These are phyloP conservation scores for Microsporum ferrugineum DNA, from an alignment of 2,329 filamentous ascomycete genomes.

Conservation along the genomic window DNA sequence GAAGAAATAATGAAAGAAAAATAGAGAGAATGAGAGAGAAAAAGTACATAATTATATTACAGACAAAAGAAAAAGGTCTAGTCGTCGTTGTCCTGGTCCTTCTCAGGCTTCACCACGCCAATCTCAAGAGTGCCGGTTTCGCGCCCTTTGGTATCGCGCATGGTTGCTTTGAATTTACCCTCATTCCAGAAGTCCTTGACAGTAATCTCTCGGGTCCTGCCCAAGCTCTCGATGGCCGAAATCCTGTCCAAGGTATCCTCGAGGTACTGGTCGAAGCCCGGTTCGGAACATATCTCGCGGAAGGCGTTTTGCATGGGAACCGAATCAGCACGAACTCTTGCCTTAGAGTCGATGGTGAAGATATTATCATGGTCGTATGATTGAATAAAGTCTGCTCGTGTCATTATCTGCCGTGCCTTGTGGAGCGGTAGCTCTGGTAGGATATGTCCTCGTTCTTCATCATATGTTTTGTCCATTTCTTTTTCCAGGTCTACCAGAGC, in stretches of 20 bases:
- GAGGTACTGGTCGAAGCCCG: constrained; percentile 71
- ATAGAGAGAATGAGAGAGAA: background rate
- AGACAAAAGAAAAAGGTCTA: constrained; percentile 2
- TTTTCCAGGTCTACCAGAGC: constrained; percentile 77
- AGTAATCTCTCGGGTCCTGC: constrained; percentile 84
- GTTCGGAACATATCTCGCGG: constrained; percentile 62
- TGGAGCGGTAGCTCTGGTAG: constrained; percentile 73
- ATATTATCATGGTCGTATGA: constrained; percentile 87
- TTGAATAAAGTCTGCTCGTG: constrained; percentile 85
- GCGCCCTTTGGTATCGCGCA: constrained; percentile 37
- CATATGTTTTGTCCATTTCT: constrained; percentile 50
- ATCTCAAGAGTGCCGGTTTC: constrained; percentile 40
- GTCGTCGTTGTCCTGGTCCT: constrained; percentile 20
- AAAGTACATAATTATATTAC: background rate
- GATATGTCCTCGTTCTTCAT: constrained; percentile 56
- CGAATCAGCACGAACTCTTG: constrained; percentile 80
- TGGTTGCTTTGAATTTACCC: constrained; percentile 61
- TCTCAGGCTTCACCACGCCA: constrained; percentile 30
- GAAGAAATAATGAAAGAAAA: background rate
- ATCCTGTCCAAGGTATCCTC: constrained; percentile 77
- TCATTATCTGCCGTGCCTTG: constrained; percentile 84
- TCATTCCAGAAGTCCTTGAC: constrained; percentile 86
- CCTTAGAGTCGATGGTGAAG: constrained; percentile 81
- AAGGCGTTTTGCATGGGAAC: constrained; percentile 96
- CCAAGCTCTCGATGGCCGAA: constrained; percentile 81